Conservation (phyloP, 768 basidiomycete genomes). For the Termitomyces titanicus region DNA sequence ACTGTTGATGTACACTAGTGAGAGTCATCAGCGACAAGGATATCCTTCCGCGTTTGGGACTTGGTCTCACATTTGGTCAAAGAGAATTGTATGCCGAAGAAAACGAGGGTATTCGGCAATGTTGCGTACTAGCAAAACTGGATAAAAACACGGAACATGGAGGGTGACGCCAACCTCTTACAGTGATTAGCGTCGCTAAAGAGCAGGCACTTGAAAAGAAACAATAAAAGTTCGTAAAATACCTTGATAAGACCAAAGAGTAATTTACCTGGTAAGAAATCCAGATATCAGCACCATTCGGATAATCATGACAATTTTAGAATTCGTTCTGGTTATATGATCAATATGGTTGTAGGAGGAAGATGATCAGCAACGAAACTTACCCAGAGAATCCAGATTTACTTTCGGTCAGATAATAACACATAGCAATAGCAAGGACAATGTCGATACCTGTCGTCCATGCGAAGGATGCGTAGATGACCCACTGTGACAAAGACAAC, state of each 20-base stretch:
- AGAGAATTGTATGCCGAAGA: constrained; percentile 16
- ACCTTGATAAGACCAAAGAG: too few relatives aligned
- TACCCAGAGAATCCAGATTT: constrained; percentile 17
- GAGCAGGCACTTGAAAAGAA: constrained; percentile 11
- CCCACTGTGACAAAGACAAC: constrained; percentile 16
- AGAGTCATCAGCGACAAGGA: background rate
- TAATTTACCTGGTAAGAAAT: constrained; percentile 14
- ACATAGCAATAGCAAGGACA: constrained; percentile 21
- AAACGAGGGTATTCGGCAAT: constrained; percentile 18
- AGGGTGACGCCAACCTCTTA: background rate
- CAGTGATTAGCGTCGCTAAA: constrained; percentile 16
- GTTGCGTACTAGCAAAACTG: constrained; percentile 6
- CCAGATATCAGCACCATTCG: constrained; percentile 20
- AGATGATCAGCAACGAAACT: background rate
- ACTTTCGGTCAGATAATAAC: constrained; percentile 20
- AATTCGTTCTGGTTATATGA: constrained; percentile 13
- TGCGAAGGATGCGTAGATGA: constrained; percentile 20
- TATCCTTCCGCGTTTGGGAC: background rate
- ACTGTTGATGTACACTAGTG: constrained; percentile 27
- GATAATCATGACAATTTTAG: constrained; percentile 14
- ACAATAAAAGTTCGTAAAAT: background rate
- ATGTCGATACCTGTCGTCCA: constrained; percentile 20
- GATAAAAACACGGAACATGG: background rate
- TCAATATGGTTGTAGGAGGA: background rate
- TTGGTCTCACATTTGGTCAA: constrained; percentile 16